These are phyloP conservation scores for Coffea canephora DNA, from an alignment of 257 asterid genomes.

Conservation along the genomic window DNA sequence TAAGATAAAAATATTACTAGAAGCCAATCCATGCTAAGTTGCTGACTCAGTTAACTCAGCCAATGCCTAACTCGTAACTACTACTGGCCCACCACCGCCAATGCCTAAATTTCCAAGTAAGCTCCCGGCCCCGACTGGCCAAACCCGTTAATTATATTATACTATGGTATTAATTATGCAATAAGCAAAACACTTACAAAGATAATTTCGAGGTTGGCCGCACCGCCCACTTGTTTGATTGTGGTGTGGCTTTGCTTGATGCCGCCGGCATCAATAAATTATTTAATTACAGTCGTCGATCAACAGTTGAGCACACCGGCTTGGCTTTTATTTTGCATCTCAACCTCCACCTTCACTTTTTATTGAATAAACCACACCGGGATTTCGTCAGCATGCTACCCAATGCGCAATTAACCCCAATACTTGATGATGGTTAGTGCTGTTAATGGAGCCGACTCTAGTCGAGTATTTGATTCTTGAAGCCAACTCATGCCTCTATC, in stretches of 20 bases:
- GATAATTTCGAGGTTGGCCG: slow-evolving; percentile 16
- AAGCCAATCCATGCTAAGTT: neutral
- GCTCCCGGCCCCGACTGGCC: slow-evolving; percentile 2
- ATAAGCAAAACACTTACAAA: neutral
- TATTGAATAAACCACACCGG: too few species aligned
- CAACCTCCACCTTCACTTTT: too few species aligned
- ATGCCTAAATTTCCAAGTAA: slow-evolving; percentile 19
- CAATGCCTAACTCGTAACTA: neutral
- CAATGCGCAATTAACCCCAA: too few species aligned
- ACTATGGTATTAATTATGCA: too few species aligned
- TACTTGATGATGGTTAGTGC: too few species aligned
- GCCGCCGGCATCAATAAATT: neutral
- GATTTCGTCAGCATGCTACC: too few species aligned
- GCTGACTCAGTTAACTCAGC: slow-evolving; percentile 5
- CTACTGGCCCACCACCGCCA: neutral
- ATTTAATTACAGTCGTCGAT: neutral
- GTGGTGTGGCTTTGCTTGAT: neutral
- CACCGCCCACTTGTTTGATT: slow-evolving; percentile 20
- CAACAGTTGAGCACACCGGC: too few species aligned
- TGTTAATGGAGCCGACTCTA: too few species aligned
- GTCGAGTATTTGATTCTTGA: too few species aligned
- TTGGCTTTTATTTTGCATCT: too few species aligned
- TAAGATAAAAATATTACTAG: neutral
- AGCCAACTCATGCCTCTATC: too few species aligned
- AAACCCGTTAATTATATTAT: neutral